Evolutionary conservation across 768 basidiomycete genomes (phyloP).

Genomic region (Trametes meyenii): DNA sequence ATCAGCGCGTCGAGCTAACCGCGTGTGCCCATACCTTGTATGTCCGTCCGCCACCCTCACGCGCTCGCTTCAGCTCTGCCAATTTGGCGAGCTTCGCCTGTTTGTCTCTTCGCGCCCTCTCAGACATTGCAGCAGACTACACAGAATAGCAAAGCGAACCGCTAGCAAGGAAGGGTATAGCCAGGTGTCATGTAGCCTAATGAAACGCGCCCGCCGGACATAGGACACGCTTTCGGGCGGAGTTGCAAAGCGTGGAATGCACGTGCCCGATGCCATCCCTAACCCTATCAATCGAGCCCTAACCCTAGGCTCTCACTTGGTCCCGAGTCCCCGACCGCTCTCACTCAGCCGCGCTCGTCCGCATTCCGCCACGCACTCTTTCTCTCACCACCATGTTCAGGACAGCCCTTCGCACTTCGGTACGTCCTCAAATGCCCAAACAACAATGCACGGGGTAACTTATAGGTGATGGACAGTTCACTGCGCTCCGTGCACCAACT

Average conservation of each 20-base stretch:
- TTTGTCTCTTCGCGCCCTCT: conserved; percentile 31
- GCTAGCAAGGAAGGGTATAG: not conserved
- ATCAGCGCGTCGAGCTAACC: not conserved
- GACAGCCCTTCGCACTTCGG: conserved; percentile 48
- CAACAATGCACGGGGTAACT: no score
- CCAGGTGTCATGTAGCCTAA: not conserved
- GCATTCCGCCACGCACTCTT: conserved; percentile 10
- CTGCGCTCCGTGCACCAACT: conserved; percentile 19
- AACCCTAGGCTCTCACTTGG: conserved; percentile 11
- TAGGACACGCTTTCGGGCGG: conserved; percentile 35
- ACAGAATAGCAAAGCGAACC: not conserved
- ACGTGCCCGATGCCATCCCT: conserved; percentile 16
- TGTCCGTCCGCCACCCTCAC: conserved; percentile 60
- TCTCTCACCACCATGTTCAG: conserved; percentile 45
- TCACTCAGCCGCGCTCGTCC: conserved; percentile 18
- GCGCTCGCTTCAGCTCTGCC: conserved; percentile 59
- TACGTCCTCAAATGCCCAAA: conserved; percentile 29
- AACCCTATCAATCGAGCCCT: conserved; percentile 10
- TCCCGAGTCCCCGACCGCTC: conserved; percentile 13
- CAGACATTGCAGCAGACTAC: conserved; percentile 30
- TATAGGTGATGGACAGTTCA: conserved; percentile 12
- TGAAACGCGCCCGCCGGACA: conserved; percentile 24
- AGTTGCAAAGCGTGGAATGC: conserved; percentile 32
- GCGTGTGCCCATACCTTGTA: conserved; percentile 53
- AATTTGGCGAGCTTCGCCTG: conserved; percentile 47